Evolutionary conservation across 192 early-diverging fungal genomes (phyloP), one percentile per base, ranked within the genome.

Genomic region (Haplosporangium gracile): DNA sequence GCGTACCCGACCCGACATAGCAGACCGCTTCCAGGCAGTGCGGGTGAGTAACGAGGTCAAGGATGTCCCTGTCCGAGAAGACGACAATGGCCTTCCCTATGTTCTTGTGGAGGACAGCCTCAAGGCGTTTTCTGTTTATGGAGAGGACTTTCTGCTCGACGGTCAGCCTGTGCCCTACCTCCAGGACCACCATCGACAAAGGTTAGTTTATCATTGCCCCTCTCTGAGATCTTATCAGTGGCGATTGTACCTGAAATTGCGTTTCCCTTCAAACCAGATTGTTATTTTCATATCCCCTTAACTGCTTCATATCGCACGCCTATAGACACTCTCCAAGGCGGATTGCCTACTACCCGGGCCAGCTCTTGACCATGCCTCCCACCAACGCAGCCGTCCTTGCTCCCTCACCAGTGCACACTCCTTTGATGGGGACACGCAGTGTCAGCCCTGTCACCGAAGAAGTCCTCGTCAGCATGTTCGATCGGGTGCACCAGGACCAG

Each of bases 41-140:
- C 78, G 77, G 34, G 29, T 86, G 51, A 45, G 77, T 18, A 22
- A 72, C 5, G 26, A 77, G 40, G 51, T 70, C 75, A 80, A 80
- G 63, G 34, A 68, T 32, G 75, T 86, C 22, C 69, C 40, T 73
- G 65, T 81, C 47, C 47, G 73, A 38, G 65, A 81, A 8, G 73
- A 22, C 22, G 63, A 34, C 26, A 29, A 76, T 57, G 75, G 74
- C 42, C 60, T 43, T 9, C 57, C 70, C 34, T 74, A 70, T 63
- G 51, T 86, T 57, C 70, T 86, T 20, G 34, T 86, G 20, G 83
- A 79, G n/a, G 79, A 80, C 69, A 80, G 77, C 20, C 72, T 68
- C 10, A 79, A 86, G 60, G 75, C 79, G 10, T 86, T 81, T 32
- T 70, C 57, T 38, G 39, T 74, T 32, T 76, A 77, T 49, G 78